phyloP scores from a whole-genome alignment of 345 rosid genomes.

The Brassica nigra region DNA sequence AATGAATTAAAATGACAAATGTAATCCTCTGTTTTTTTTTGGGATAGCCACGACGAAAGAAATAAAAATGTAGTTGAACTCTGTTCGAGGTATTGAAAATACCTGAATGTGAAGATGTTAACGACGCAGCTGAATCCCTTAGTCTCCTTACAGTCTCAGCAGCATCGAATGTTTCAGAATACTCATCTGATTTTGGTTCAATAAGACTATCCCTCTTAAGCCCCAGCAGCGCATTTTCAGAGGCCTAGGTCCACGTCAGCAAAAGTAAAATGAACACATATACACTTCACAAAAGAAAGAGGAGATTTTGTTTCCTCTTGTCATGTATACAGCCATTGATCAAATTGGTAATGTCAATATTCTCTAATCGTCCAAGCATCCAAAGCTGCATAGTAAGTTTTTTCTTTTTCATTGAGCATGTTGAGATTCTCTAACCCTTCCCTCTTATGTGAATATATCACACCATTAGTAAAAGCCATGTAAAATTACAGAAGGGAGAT shows the following conservation, averaged over 20 bases:
- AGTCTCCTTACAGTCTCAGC: constrained; percentile 49
- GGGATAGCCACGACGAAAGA: background rate
- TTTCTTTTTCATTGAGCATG: background rate
- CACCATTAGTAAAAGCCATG: background rate
- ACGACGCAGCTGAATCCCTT: constrained; percentile 49
- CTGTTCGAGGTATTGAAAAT: constrained; percentile 28
- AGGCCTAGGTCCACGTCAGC: constrained; percentile 52
- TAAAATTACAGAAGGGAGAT: background rate
- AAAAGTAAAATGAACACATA: background rate
- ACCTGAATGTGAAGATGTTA: constrained; percentile 65
- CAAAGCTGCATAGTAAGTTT: background rate
- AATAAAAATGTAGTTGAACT: background rate
- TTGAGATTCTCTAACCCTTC: background rate
- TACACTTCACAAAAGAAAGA: background rate
- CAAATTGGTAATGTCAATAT: background rate
- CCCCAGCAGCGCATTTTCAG: constrained; percentile 56
- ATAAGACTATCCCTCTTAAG: constrained; percentile 40
- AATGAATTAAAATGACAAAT: background rate
- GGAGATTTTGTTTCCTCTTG: background rate
- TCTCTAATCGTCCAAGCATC: background rate
- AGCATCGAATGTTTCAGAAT: constrained; percentile 22
- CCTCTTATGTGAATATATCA: background rate
- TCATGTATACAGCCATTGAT: constrained; percentile 2
- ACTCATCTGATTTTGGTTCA: constrained; percentile 32
- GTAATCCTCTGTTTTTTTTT: background rate